Evolutionary conservation across 2,329 filamentous ascomycete genomes (phyloP).

Genomic region (Verticillium zaregamsianum): DNA sequence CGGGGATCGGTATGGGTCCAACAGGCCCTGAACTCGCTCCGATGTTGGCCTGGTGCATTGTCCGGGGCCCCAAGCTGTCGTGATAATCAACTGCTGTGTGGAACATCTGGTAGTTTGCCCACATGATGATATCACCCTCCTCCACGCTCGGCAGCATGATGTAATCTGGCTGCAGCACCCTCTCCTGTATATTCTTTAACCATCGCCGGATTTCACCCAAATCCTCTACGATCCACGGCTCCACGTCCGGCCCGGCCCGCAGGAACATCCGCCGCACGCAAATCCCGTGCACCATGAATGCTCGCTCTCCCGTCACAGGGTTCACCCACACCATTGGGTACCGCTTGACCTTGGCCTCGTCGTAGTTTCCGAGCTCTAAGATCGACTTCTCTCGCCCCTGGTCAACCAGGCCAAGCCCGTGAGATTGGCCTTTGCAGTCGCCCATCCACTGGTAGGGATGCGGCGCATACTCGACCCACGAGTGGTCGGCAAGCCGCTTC

Average conservation of each 20-base stretch:
- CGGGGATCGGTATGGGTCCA: slow-evolving; percentile 4
- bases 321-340: slow-evolving; percentile 45
- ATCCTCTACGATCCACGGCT: slow-evolving; percentile 30
- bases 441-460: slow-evolving; percentile 40
- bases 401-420: slow-evolving; percentile 33
- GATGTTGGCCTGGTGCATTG: slow-evolving; percentile 43
- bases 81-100: slow-evolving; percentile 41
- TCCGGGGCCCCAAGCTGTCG: slow-evolving; percentile 26
- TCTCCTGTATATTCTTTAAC: slow-evolving; percentile 30
- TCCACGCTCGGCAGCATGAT: slow-evolving; percentile 33
- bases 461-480: slow-evolving; percentile 41
- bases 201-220: slow-evolving; percentile 29
- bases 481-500: slow-evolving; percentile 33
- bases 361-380: slow-evolving; percentile 30
- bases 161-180: slow-evolving; percentile 36
- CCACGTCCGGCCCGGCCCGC: slow-evolving; percentile 24
- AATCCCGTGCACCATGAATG: slow-evolving; percentile 39
- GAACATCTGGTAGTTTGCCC: slow-evolving; percentile 38
- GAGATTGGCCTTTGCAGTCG: slow-evolving; percentile 32
- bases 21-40: slow-evolving; percentile 18
- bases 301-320: slow-evolving; percentile 33
- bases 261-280: slow-evolving; percentile 33
- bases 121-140: slow-evolving; percentile 39
- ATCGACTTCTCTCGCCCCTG: slow-evolving; percentile 32
- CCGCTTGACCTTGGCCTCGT: slow-evolving; percentile 30